Evolutionary conservation across 2,329 filamentous ascomycete genomes (phyloP), one percentile per base, ranked within the genome.

Genomic region (Ramularia endophylla): DNA sequence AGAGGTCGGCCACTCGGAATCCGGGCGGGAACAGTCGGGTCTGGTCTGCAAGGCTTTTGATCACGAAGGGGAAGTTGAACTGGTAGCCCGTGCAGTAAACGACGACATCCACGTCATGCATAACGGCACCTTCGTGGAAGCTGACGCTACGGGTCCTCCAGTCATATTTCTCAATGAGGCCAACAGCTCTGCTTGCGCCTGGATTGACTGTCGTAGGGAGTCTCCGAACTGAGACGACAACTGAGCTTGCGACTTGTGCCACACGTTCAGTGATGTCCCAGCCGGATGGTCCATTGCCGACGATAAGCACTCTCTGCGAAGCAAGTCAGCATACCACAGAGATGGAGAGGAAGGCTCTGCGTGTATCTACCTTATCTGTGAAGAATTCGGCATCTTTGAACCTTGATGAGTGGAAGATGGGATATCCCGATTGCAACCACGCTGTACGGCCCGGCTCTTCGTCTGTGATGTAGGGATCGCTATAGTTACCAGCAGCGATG

Each of bases 41-140:
- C 17, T 17, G 17, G 17, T 27, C 38, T 11, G n/a, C 19, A 13
- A 7, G 12, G n/a, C 16, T 6, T 25, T 25, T 48, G 28, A 49
- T 22, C 17, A n/a, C 5, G 30, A 50, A 47, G 6, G 43, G 17
- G 25, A 40, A 43, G 20, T 44, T 27, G 43, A 39, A 49, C 5
- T 9, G 8, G 34, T 46, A 49, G 27, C 46, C 43, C 7, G 46
- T 49, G 40, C 46, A 49, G 29, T 27, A 36, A 25, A 49, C 36
- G 32, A 49, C 27, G 5, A 28, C 17, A 30, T 50, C 40, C 22
- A 49, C 18, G n/a, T 36, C 27, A 5, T 11, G 28, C 9, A 34
- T 12, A 8, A 8, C 22, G 2, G 11, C 17, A 8, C 40, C 43
- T 16, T 36, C 35, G 9, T 30, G 11, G 36, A 49, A 46, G 1